Evolutionary conservation across 495 filamentous ascomycete species (phyloP).

Genomic region (Lophiotrema nucula): DNA sequence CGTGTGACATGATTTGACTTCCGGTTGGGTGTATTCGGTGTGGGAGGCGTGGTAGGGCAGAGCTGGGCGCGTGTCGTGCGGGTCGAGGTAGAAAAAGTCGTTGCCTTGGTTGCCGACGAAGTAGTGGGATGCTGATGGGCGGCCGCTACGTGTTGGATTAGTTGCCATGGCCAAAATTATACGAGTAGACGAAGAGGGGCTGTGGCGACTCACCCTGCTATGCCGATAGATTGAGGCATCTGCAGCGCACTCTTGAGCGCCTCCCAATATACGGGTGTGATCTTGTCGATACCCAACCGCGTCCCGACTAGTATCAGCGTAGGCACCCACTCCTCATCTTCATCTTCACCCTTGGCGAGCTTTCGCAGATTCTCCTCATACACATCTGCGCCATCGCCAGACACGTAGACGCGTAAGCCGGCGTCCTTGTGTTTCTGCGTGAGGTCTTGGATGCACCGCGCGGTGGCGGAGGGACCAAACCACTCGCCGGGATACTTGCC

Average conservation of each 20-base stretch:
- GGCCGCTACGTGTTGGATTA: conserved; percentile 58
- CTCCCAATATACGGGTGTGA: conserved; percentile 91
- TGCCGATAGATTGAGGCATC: conserved; percentile 86
- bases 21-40: conserved; percentile 61
- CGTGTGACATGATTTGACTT: conserved; percentile 84
- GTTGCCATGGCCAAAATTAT: neutral
- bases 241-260: conserved; percentile 77
- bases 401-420: conserved; percentile 78
- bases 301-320: conserved; percentile 87
- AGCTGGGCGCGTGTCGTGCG: conserved; percentile 73
- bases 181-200: neutral
- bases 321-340: conserved; percentile 66
- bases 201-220: conserved; percentile 77
- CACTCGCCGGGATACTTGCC: conserved; percentile 95
- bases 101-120: conserved; percentile 93
- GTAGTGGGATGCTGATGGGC: conserved; percentile 93
- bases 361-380: conserved; percentile 84
- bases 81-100: conserved; percentile 92
- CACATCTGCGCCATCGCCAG: conserved; percentile 84
- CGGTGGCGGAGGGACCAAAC: conserved; percentile 98
- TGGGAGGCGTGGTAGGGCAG: conserved; percentile 56
- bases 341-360: conserved; percentile 63
- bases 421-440: conserved; percentile 57
- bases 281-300: conserved; percentile 85
- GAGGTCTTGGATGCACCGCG: conserved; percentile 90